phyloP scores from a whole-genome alignment of 345 rosid species.

The Citrus trifoliata region DNA sequence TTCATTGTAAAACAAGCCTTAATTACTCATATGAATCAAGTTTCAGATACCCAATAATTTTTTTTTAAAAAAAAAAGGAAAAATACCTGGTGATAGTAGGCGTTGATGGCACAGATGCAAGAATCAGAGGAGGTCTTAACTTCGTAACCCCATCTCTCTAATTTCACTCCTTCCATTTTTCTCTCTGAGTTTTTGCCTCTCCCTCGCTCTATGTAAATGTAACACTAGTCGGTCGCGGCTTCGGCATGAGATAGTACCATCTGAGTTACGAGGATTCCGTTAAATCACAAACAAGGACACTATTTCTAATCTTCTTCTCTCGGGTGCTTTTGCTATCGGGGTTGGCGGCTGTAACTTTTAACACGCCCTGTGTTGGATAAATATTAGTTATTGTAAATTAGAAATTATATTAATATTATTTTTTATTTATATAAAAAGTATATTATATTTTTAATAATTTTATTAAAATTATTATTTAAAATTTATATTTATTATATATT shows the following conservation, averaged over 20 bases:
- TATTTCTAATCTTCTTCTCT: not conserved
- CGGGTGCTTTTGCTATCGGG: no score
- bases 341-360: no score
- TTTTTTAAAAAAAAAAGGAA: not conserved
- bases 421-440: no score
- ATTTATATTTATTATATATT: no score
- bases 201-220: not conserved
- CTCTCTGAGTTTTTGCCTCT: not conserved
- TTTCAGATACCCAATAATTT: conserved; percentile 1
- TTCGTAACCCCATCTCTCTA: conserved; percentile 78
- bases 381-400: no score
- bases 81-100: conserved; percentile 59
- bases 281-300: no score
- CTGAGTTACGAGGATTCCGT: not conserved
- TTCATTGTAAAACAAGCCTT: not conserved
- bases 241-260: not conserved
- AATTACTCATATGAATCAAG: not conserved
- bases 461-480: no score
- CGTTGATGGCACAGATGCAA: conserved; percentile 67
- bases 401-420: no score
- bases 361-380: no score
- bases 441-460: no score
- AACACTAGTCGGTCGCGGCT: not conserved
- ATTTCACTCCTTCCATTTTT: conserved; percentile 50
- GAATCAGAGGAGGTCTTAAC: conserved; percentile 59